phyloP scores from a whole-genome alignment of 1,284 basidiomycete genomes.

The Moniliophthora roreri region DNA sequence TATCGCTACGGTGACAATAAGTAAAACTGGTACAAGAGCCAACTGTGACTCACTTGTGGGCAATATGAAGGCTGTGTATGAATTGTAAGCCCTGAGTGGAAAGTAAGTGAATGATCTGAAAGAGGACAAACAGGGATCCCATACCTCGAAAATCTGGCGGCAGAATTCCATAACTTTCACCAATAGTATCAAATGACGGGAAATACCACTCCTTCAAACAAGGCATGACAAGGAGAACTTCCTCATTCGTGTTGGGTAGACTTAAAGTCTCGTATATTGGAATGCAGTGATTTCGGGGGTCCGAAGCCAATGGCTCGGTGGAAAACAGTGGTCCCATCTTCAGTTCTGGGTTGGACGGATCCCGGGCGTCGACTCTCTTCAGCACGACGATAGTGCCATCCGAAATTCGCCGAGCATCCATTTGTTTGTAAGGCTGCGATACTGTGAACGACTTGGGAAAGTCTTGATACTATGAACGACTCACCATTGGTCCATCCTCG shows the following conservation, averaged over 20 bases:
- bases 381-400: background rate
- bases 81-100: background rate
- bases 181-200: slow-evolving; percentile 30
- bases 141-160: slow-evolving; percentile 35
- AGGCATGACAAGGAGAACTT: background rate
- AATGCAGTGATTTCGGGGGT: background rate
- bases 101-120: background rate
- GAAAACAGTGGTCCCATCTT: background rate
- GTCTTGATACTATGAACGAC: background rate
- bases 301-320: background rate
- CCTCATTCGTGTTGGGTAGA: background rate
- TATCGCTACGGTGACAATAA: background rate
- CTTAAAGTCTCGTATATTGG: background rate
- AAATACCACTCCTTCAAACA: slow-evolving; percentile 23
- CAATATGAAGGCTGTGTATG: background rate
- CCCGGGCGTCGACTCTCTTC: background rate
- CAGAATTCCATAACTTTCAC: slow-evolving; percentile 34
- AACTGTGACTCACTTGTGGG: slow-evolving; percentile 7
- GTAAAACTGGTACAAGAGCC: background rate
- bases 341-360: background rate
- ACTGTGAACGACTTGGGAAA: no score
- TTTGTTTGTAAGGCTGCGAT: no score
- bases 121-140: background rate
- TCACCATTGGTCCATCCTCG: background rate
- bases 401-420: background rate